These are phyloP conservation scores for Fusarium incarnatum DNA, from an alignment of 2,329 filamentous ascomycete species.

Conservation along the genomic window DNA sequence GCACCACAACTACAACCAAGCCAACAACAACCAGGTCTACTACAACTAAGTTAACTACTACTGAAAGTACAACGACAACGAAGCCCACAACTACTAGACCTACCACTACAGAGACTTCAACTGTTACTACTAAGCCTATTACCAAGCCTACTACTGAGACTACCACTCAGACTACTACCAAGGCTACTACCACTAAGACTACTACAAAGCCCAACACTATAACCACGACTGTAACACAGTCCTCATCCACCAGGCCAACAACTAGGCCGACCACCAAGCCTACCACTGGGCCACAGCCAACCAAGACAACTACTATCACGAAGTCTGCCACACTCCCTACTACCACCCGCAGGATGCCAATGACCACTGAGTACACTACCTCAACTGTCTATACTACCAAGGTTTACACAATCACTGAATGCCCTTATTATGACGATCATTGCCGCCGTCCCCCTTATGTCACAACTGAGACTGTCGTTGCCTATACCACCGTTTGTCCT, in stretches of 20 bases:
- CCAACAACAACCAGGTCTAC: too few relatives aligned
- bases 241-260: not conserved
- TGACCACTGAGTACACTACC: not conserved
- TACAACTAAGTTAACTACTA: too few relatives aligned
- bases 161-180: not conserved
- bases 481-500: conserved; percentile 20
- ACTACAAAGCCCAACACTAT: too few relatives aligned
- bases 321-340: not conserved
- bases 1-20: too few relatives aligned
- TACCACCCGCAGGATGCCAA: not conserved
- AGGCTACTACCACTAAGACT: not conserved
- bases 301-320: not conserved
- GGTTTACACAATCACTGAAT: conserved; percentile 21
- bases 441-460: conserved; percentile 12
- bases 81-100: not conserved
- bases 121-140: not conserved
- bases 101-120: not conserved
- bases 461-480: conserved; percentile 19
- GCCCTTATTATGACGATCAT: not conserved
- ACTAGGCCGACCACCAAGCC: not conserved
- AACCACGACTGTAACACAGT: not conserved
- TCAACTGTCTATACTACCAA: conserved; percentile 28
- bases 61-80: too few relatives aligned
- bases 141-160: not conserved
- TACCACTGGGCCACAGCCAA: not conserved